Conservation (phyloP, 768 basidiomycete genomes). For the Auricularia auricula-judae region DNA sequence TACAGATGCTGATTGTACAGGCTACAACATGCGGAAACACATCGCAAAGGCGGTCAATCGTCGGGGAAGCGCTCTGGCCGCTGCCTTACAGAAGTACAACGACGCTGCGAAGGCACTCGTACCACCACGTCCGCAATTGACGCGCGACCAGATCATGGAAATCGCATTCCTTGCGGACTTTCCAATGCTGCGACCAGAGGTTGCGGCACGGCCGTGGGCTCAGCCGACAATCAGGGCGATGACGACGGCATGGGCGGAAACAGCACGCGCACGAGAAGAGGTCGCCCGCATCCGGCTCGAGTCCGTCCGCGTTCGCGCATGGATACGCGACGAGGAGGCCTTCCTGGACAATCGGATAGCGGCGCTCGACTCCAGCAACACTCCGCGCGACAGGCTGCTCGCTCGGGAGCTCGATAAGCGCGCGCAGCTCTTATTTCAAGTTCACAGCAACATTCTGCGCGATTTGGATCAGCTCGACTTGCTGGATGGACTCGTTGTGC, state of each 20-base stretch:
- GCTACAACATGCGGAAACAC: not conserved
- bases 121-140: not conserved
- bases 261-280: not conserved
- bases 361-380: not conserved
- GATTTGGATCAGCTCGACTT: not conserved
- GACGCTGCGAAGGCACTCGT: not conserved
- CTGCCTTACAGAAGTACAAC: not conserved
- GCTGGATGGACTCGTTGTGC: not conserved
- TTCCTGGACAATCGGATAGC: not conserved
- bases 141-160: not conserved
- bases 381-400: not conserved
- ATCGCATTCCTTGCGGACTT: conserved; percentile 1
- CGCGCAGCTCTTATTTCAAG: not conserved
- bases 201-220: not conserved
- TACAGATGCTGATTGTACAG: not conserved
- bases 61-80: not conserved
- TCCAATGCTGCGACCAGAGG: not conserved
- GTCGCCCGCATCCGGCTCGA: not conserved
- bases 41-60: too few relatives aligned
- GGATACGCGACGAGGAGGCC: not conserved
- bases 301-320: not conserved
- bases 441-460: not conserved
- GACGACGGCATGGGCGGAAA: not conserved
- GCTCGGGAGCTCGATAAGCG: not conserved
- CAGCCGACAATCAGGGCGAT: not conserved